Percentiles rank a stretch among this genome's conserved stretches.
Conservation (phyloP, 257 asterid species). For the Solanum gandarillasii region DNA sequence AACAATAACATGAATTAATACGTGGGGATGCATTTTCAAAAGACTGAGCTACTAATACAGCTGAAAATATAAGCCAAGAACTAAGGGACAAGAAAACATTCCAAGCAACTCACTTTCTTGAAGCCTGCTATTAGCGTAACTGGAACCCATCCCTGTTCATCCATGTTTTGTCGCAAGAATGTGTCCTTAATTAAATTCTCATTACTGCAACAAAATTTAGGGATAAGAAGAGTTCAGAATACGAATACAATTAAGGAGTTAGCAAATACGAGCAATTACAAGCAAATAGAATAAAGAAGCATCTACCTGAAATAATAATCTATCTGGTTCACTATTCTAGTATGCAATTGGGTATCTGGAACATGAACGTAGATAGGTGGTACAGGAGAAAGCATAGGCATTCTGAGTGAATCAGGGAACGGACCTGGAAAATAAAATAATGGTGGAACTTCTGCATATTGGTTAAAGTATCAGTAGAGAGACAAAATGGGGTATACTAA, state of each 20-base stretch:
- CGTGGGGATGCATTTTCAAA: background rate
- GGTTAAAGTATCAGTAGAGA: conserved; percentile 6
- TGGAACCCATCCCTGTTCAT: conserved; percentile 73
- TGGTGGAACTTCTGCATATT: conserved; percentile 40
- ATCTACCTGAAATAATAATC: conserved; percentile 71
- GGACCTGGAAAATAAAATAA: conserved; percentile 34
- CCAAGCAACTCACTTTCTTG: conserved; percentile 39
- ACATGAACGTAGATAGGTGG: conserved; percentile 21
- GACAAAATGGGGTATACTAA: background rate
- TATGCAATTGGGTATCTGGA: conserved; percentile 44
- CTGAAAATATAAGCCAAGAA: background rate
- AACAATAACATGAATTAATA: background rate
- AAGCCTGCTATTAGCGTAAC: conserved; percentile 59
- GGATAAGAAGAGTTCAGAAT: background rate
- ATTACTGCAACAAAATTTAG: conserved; percentile 26
- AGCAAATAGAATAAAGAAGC: background rate
- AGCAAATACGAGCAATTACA: background rate
- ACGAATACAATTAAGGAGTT: background rate
- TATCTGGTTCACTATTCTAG: conserved; percentile 48
- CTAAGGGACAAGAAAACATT: background rate
- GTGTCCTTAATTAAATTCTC: conserved; percentile 65
- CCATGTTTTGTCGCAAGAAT: conserved; percentile 69
- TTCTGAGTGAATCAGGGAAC: conserved; percentile 42
- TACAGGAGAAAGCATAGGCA: conserved; percentile 40
- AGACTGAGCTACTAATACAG: background rate